A percentile compares a stretch with the other conserved stretches of the same genome.
phyloP scores from a whole-genome alignment of 2,329 filamentous ascomycete species.

The Penicillium oxalicum region DNA sequence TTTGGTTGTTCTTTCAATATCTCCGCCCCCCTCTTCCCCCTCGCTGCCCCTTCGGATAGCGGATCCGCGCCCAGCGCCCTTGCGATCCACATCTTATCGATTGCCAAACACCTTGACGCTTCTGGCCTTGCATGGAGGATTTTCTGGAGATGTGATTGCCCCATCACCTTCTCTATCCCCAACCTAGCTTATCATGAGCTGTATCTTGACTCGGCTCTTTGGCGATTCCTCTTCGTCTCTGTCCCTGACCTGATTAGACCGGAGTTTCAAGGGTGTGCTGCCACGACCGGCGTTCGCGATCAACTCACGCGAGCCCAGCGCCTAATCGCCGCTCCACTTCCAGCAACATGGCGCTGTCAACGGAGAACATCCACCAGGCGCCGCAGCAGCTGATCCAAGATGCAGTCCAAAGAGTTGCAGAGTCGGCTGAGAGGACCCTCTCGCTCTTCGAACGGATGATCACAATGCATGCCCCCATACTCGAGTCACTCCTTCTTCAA shows the following conservation, averaged over 20 bases:
- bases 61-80: conserved; percentile 14
- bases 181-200: conserved; percentile 30
- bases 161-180: conserved; percentile 1
- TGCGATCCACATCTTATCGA: conserved; percentile 19
- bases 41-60: conserved; percentile 15
- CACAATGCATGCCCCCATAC: conserved; percentile 52
- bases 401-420: conserved; percentile 18
- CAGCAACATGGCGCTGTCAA: conserved; percentile 9
- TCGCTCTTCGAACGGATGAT: conserved; percentile 51
- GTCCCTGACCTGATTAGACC: conserved; percentile 10
- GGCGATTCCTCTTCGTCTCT: conserved; percentile 28
- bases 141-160: conserved; percentile 21
- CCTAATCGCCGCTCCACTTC: neutral
- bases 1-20: neutral
- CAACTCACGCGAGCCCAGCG: conserved; percentile 7
- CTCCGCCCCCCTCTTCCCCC: conserved; percentile 8
- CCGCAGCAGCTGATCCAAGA: conserved; percentile 21
- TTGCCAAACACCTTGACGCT: conserved; percentile 13
- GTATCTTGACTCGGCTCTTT: conserved; percentile 19
- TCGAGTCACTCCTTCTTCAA: conserved; percentile 54
- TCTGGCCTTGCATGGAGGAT: conserved; percentile 26
- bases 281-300: conserved; percentile 1
- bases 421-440: conserved; percentile 27
- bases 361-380: conserved; percentile 8
- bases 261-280: neutral